Conservation (phyloP, 345 rosid genomes). For the Aegle marmelos region DNA sequence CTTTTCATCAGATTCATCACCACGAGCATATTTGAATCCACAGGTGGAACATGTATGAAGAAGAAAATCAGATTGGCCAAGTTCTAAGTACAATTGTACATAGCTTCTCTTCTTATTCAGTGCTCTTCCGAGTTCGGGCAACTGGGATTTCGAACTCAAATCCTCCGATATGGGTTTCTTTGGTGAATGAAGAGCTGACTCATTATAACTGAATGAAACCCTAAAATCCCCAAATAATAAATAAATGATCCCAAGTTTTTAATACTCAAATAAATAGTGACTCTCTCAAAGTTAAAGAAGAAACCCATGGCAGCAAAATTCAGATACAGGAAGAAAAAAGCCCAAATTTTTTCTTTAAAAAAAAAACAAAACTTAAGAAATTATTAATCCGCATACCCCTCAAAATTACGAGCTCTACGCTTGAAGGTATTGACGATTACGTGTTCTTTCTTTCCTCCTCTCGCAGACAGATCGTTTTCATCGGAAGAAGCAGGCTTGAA, state of each 20-base stretch:
- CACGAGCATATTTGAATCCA: slow-evolving; percentile 65
- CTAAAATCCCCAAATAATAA: neutral
- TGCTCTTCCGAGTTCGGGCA: slow-evolving; percentile 18
- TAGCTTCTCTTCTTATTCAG: slow-evolving; percentile 76
- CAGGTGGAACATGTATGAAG: slow-evolving; percentile 56
- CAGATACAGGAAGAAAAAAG: neutral
- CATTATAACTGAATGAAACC: slow-evolving; percentile 12
- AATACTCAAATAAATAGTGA: neutral
- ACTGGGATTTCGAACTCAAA: slow-evolving; percentile 17
- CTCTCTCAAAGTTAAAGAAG: neutral
- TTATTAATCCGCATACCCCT: slow-evolving; percentile 25
- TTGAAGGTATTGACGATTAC: slow-evolving; percentile 42
- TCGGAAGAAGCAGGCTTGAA: slow-evolving; percentile 51
- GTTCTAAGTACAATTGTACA: slow-evolving; percentile 73
- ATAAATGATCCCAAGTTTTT: neutral
- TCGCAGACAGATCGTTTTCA: slow-evolving; percentile 33
- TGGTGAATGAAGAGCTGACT: neutral
- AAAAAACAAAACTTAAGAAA: no score
- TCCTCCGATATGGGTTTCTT: slow-evolving; percentile 15
- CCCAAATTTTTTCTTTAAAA: neutral
- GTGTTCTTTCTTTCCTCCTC: slow-evolving; percentile 41
- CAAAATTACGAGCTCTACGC: slow-evolving; percentile 39
- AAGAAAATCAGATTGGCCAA: slow-evolving; percentile 89
- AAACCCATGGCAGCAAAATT: neutral
- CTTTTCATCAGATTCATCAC: slow-evolving; percentile 76